Base-by-base conservation (phyloP, 306 rosid genomes). In the Vachellia collinsii region DNA sequence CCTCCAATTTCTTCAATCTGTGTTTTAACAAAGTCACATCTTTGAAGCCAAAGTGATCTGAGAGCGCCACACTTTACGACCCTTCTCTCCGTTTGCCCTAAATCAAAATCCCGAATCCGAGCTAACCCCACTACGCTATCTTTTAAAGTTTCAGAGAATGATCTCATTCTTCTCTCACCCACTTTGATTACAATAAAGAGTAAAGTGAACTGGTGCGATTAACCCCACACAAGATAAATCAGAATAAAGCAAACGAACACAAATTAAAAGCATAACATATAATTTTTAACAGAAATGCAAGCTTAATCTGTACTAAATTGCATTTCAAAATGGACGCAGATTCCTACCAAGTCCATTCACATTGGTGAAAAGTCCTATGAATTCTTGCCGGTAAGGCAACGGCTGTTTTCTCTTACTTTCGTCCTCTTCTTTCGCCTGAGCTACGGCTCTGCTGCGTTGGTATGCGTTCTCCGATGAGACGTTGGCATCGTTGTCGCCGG, bases 301-400 rank as follows among this genome's bases (percentile, higher is more conserved):
- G 13, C 34, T 38, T 66, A 37, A 36, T 64, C 6, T 53, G 4
- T 16, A 5, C 12, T 63, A 20, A 53, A 36, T 23, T 3, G 38
- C 43, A 19, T 4, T 77, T 87, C 83, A 90, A 79, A 89, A 79
- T 11, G 90, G 86, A 76, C 78, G 81, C 62, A 85, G 79, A 67
- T 64, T 89, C 86, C 87, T 85, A 70, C 79, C 84, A 43, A 82
- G 46, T 53, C 91, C 91, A 41, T 90, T 80, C 48, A 59, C 88
- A 44, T 86, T 84, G 3, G 83, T 42, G 42, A 88, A 90, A 65
- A 91, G 74, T 23, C 91, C 97, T n/a, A 79, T 88, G 62, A 79
- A 29, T 53, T 89, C 96, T 74, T 82, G 80, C 80, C 64, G 77
- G 81, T 75, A 72, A 13, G 90, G 82, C 44, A 77, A 54, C 44